Percentiles rank a stretch among this genome's conserved stretches.
phyloP scores from a whole-genome alignment of 2,329 filamentous ascomycete genomes.

The Helotiales sp. region DNA sequence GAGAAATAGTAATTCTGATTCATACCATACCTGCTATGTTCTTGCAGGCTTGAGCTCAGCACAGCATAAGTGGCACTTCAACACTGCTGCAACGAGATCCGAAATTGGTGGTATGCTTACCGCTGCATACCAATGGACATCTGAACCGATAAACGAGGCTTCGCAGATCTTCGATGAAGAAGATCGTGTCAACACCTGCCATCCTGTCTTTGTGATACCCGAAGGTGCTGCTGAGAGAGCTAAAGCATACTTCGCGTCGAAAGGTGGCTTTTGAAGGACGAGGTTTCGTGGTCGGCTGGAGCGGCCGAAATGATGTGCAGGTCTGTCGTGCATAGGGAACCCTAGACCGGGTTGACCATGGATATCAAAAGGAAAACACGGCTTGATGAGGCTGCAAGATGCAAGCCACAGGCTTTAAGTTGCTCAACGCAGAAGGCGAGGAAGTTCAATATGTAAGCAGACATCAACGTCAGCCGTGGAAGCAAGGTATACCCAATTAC shows the following conservation, averaged over 20 bases:
- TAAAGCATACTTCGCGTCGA: constrained; percentile 32
- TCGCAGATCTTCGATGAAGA: constrained; percentile 67
- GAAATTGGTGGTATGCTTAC: constrained; percentile 31
- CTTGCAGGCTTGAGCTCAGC: constrained; percentile 81
- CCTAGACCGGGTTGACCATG: neutral
- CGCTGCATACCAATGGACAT: constrained; percentile 40
- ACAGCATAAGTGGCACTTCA: constrained; percentile 65
- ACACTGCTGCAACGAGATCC: constrained; percentile 36
- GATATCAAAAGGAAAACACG: neutral
- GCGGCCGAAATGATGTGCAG: neutral
- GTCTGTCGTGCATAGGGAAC: neutral
- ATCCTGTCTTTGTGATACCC: constrained; percentile 86
- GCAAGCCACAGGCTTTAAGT: neutral
- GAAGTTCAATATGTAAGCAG: neutral
- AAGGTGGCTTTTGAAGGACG: constrained; percentile 27
- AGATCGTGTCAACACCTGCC: constrained; percentile 69
- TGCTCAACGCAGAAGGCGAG: neutral
- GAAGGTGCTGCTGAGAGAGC: constrained; percentile 46
- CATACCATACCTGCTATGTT: constrained; percentile 92
- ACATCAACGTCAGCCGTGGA: neutral
- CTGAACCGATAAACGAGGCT: constrained; percentile 46
- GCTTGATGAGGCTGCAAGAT: neutral
- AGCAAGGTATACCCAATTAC: neutral
- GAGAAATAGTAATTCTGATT: constrained; percentile 66
- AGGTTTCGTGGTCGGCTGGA: neutral